A percentile compares a stretch with the other conserved stretches of the same genome.
phyloP scores from a whole-genome alignment of 768 basidiomycete species.

The Serendipita sp. region DNA sequence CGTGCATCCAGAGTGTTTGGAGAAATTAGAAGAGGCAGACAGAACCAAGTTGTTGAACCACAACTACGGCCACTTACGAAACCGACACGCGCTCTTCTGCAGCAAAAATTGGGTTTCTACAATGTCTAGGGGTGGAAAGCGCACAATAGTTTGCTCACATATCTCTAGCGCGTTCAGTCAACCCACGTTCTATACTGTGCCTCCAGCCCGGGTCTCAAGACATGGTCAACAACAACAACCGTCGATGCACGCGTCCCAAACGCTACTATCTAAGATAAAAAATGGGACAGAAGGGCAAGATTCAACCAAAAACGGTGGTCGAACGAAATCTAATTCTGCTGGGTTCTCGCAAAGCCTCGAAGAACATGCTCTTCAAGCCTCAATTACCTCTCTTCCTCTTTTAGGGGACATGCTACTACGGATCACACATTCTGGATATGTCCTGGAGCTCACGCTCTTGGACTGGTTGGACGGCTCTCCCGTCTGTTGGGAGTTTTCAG shows the following conservation, averaged over 20 bases:
- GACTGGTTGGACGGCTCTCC: conserved; percentile 4
- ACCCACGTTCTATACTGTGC: not conserved
- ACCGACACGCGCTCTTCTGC: too few relatives aligned
- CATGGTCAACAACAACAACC: not conserved
- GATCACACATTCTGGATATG: conserved; percentile 1
- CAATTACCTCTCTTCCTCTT: not conserved
- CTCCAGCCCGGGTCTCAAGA: not conserved
- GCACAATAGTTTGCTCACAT: conserved; percentile 1
- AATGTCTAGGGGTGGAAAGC: not conserved
- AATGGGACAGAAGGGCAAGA: not conserved
- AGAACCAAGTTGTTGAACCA: too few relatives aligned
- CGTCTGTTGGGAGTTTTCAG: conserved; percentile 3
- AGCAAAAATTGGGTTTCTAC: not conserved
- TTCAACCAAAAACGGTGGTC: not conserved
- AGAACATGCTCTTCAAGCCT: not conserved
- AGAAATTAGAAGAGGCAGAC: too few relatives aligned
- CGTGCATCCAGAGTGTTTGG: too few relatives aligned
- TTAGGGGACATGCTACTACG: not conserved
- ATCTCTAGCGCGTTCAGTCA: conserved; percentile 1
- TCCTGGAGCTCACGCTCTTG: not conserved
- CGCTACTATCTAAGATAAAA: not conserved
- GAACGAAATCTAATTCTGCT: not conserved
- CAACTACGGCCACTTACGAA: too few relatives aligned
- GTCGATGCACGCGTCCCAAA: not conserved
- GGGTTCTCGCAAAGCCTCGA: conserved; percentile 1